Conservation (phyloP, 2,329 filamentous ascomycete species). For the Botrytis pseudocinerea region DNA sequence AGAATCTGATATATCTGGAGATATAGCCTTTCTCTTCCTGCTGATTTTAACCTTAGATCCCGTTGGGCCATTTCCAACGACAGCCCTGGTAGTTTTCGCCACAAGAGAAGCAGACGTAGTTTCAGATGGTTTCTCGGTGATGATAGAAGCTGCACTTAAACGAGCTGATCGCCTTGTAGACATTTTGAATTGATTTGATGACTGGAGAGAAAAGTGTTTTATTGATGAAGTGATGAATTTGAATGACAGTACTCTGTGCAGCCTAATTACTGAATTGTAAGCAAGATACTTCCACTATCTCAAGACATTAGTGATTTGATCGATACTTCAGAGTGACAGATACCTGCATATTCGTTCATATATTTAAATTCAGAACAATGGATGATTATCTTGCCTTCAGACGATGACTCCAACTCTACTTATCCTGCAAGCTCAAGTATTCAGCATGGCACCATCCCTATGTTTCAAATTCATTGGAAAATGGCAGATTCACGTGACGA, state of each 20-base stretch:
- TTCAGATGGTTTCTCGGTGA: slow-evolving; percentile 23
- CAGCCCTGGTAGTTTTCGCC: not conserved
- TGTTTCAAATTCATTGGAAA: not conserved
- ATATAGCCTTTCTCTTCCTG: not conserved
- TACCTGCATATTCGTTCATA: slow-evolving; percentile 4
- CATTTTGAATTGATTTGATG: slow-evolving; percentile 31
- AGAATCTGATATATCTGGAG: not conserved
- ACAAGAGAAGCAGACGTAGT: slow-evolving; percentile 6
- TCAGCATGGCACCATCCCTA: not conserved
- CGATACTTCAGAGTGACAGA: not conserved
- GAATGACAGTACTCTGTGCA: slow-evolving; percentile 24
- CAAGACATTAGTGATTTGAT: not conserved
- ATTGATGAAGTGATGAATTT: not conserved
- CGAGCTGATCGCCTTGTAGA: slow-evolving; percentile 37
- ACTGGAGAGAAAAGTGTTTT: slow-evolving; percentile 9
- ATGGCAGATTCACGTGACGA: slow-evolving; percentile 9
- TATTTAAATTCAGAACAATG: no score
- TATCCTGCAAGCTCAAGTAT: not conserved
- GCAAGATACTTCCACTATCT: slow-evolving; percentile 15
- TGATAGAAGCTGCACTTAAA: slow-evolving; percentile 30
- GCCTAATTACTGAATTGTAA: slow-evolving; percentile 26
- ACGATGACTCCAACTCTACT: not conserved
- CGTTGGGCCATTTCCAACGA: slow-evolving; percentile 14
- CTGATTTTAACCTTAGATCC: slow-evolving; percentile 26
- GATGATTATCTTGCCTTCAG: not conserved